Evolutionary conservation across 129 eudicot species (phyloP).

Genomic region (Centaurea solstitialis): DNA sequence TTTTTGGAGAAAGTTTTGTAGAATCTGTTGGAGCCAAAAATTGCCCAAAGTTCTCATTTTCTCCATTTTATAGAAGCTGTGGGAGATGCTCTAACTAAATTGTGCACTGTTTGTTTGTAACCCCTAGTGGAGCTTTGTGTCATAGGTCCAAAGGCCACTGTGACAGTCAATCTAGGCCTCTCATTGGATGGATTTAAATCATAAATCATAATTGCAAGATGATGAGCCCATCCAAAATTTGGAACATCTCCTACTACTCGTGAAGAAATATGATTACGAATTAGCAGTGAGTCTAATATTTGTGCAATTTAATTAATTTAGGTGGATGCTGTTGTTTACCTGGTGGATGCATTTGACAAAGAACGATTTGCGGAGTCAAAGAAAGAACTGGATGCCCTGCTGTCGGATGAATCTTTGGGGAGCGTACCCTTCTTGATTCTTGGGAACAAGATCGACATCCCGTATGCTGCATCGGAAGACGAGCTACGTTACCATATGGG

Average conservation of each 20-base stretch:
- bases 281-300: no score
- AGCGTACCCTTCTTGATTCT: conserved; percentile 83
- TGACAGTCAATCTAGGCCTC: background rate
- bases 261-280: background rate
- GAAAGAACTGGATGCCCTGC: conserved; percentile 87
- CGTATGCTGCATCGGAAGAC: conserved; percentile 92
- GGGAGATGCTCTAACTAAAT: no score
- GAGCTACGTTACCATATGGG: conserved; percentile 75
- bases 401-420: conserved; percentile 82
- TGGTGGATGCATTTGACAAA: conserved; percentile 92
- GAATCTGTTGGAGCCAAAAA: no score
- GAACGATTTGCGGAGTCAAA: conserved; percentile 90
- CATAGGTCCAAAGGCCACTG: background rate
- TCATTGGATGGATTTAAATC: background rate
- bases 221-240: background rate
- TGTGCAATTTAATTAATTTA: conserved; percentile 5
- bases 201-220: background rate
- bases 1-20: no score
- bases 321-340: conserved; percentile 96
- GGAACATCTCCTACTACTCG: background rate
- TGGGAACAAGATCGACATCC: conserved; percentile 91
- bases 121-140: background rate
- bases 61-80: no score
- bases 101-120: no score
- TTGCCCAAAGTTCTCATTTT: no score